Conservation (phyloP, 129 eudicot species). For the Escallonia herrerae region DNA sequence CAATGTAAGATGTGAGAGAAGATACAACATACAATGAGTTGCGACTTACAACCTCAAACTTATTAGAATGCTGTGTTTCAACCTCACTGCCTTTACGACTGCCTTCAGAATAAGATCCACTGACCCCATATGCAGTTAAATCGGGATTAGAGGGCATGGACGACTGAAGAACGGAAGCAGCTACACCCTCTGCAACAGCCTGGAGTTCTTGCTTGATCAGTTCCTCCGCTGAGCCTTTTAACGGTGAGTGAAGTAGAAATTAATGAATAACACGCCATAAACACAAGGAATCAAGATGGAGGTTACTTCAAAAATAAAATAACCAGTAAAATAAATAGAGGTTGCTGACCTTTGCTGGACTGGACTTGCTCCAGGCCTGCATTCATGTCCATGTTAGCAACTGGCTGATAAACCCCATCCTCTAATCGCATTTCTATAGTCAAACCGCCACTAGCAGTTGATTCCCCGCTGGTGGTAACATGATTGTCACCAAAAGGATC, state of each 20-base stretch:
- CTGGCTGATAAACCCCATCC: constrained; percentile 29
- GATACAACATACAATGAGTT: not conserved
- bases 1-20: not conserved
- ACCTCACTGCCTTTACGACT: constrained; percentile 26
- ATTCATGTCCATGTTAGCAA: constrained; percentile 40
- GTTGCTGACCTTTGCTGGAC: constrained; percentile 43
- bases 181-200: constrained; percentile 85
- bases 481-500: constrained; percentile 33
- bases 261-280: not conserved
- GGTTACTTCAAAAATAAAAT: not conserved
- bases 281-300: not conserved
- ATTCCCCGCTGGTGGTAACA: constrained; percentile 24
- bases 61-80: constrained; percentile 30
- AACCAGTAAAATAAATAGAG: not conserved
- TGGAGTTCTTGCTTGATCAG: constrained; percentile 79
- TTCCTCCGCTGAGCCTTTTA: constrained; percentile 69
- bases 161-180: constrained; percentile 69
- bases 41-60: constrained; percentile 42
- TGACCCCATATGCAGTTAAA: constrained; percentile 23
- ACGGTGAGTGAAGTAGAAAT: constrained; percentile 1
- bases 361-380: constrained; percentile 29
- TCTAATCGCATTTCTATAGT: constrained; percentile 23
- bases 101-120: constrained; percentile 23
- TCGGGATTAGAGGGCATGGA: constrained; percentile 51
- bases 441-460: constrained; percentile 19